Evolutionary conservation across 1,139 yeast species (phyloP).

Genomic region (Candida freyschussii): DNA sequence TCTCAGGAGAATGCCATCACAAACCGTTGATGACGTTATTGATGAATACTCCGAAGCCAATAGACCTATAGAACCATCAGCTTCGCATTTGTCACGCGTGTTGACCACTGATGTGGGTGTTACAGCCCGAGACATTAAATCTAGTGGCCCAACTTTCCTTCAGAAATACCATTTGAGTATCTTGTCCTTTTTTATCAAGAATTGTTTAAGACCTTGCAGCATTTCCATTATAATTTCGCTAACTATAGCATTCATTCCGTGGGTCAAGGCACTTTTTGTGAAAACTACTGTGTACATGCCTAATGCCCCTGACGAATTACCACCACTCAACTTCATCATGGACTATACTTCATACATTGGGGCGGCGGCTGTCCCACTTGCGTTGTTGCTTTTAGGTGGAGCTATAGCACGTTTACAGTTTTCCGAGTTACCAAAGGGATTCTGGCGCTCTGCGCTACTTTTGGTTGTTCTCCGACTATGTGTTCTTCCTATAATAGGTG

Average conservation of each 20-base stretch:
- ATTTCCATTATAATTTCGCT: constrained; percentile 58
- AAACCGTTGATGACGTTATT: constrained; percentile 53
- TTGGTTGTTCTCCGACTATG: constrained; percentile 45
- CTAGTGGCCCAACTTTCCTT: constrained; percentile 17
- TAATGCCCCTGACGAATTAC: constrained; percentile 76
- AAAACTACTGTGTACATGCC: constrained; percentile 37
- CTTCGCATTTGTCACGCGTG: constrained; percentile 11
- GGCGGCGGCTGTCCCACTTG: constrained; percentile 83
- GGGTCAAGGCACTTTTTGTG: constrained; percentile 77
- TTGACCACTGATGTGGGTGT: constrained; percentile 22
- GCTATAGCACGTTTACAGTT: constrained; percentile 70
- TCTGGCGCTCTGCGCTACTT: constrained; percentile 56
- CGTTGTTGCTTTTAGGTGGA: constrained; percentile 74
- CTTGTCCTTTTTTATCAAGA: constrained; percentile 33
- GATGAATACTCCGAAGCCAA: constrained; percentile 48
- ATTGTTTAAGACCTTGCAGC: constrained; percentile 68
- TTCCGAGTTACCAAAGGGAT: constrained; percentile 56
- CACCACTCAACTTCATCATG: constrained; percentile 80
- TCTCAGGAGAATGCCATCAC: constrained; percentile 41
- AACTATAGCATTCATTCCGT: constrained; percentile 74
- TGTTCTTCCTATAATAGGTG: constrained; percentile 56
- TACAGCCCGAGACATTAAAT: constrained; percentile 24
- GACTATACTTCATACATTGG: constrained; percentile 78
- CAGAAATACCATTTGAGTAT: constrained; percentile 19
- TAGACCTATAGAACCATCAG: constrained; percentile 20